phyloP scores from a whole-genome alignment of 805 yeast species.

The Candida corydali region DNA sequence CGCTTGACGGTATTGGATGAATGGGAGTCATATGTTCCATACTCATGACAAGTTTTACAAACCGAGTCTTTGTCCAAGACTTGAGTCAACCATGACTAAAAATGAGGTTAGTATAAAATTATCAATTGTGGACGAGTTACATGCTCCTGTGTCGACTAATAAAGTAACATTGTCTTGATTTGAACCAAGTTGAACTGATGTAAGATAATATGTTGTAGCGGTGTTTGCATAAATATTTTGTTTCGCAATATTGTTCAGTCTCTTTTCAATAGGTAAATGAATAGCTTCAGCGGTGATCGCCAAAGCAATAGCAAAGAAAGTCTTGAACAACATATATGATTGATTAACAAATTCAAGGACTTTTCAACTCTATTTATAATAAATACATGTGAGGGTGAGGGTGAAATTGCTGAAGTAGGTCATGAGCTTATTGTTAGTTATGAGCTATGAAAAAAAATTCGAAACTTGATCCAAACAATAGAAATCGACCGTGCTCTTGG shows the following conservation, averaged over 20 bases:
- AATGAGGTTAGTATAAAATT: neutral
- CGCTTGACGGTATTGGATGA: neutral
- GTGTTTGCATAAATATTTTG: neutral
- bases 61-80: neutral
- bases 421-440: too few species aligned
- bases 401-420: too few species aligned
- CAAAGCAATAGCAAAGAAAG: slow-evolving; percentile 1
- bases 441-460: too few species aligned
- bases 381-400: too few species aligned
- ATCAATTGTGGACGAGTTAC: neutral
- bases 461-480: too few species aligned
- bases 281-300: neutral
- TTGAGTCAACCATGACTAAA: slow-evolving; percentile 2
- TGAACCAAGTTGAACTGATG: slow-evolving; percentile 2
- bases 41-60: neutral
- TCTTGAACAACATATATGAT: neutral
- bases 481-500: too few species aligned
- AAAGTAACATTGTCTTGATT: slow-evolving; percentile 1
- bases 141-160: slow-evolving; percentile 3
- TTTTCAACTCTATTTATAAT: neutral
- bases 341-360: neutral
- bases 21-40: neutral
- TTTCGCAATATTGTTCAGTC: neutral
- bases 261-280: neutral
- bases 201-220: neutral